A percentile compares a stretch with the other conserved stretches of the same genome.
Evolutionary conservation across 306 rosid species (phyloP).

Genomic region (Cotoneaster glaucophyllus): DNA sequence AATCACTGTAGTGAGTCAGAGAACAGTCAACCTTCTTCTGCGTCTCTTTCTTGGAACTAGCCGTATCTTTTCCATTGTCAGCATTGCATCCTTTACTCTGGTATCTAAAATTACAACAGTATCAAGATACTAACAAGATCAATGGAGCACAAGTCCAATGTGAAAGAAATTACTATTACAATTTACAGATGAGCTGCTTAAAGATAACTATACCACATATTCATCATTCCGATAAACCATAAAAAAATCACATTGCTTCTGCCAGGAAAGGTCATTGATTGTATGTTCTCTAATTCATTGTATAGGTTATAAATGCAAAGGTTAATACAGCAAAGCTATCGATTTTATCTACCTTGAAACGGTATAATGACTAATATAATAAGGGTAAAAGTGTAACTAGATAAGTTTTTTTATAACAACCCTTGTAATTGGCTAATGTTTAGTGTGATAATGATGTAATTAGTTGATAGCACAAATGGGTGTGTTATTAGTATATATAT

Average conservation of each 20-base stretch:
- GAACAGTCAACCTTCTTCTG: slow-evolving; percentile 57
- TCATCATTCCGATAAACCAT: background rate
- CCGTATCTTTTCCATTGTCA: slow-evolving; percentile 48
- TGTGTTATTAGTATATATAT: too few relatives aligned
- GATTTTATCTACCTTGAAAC: too few relatives aligned
- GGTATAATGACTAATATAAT: too few relatives aligned
- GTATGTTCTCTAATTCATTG: too few relatives aligned
- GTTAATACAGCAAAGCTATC: too few relatives aligned
- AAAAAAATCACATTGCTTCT: background rate
- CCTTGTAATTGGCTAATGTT: too few relatives aligned
- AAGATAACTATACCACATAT: background rate
- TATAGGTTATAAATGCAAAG: too few relatives aligned
- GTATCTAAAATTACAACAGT: slow-evolving; percentile 33
- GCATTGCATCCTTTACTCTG: slow-evolving; percentile 32
- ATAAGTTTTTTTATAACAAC: too few relatives aligned
- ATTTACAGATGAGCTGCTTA: background rate
- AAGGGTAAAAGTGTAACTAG: too few relatives aligned
- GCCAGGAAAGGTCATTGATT: background rate
- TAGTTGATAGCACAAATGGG: too few relatives aligned
- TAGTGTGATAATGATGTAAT: too few relatives aligned
- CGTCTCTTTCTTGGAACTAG: slow-evolving; percentile 41
- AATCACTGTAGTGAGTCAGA: slow-evolving; percentile 7
- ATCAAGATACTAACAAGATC: slow-evolving; percentile 20
- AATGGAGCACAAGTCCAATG: slow-evolving; percentile 9
- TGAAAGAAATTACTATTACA: background rate